Base-by-base conservation (phyloP, 2,329 filamentous ascomycete species). In the Chaetoscypha palmicola region DNA sequence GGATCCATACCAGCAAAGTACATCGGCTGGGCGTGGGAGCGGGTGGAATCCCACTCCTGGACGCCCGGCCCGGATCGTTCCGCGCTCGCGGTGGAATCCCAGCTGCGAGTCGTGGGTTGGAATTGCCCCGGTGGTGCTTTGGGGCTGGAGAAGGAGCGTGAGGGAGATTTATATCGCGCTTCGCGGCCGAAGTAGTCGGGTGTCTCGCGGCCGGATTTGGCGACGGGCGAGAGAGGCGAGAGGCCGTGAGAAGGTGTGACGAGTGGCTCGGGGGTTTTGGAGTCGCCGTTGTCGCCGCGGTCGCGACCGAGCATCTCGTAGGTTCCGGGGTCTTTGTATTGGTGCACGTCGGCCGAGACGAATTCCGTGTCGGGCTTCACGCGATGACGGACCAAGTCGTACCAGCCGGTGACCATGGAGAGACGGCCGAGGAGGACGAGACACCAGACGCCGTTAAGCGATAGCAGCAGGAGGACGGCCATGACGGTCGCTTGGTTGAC, bases 381-480 rank as follows among this genome's bases (percentile, higher is more conserved):
- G 26, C 61, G 63, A 17, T 67, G 64, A 43, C 64, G 68, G 53
- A 81, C 64, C 32, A 90, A 66, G 20, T 94, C 81, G 32, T 71
- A 54, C 92, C 92, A 98, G 50, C 85, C 92, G 2, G 72, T 76
- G 43, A 94, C 70, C 81, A 97, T 94, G n/a, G 85, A 83, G 63
- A 77, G 80, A 41, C 90, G 83, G 28, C 85, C 83, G 23, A 96
- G 77, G 46, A 97, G 77, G 43, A 95, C 65, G 45, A 94, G 74
- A 38, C 85, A 78, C 80, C 91, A 94, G 37, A 97, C 69, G 5
- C 91, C 91, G 52, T 90, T 90, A 69, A 94, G 79, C 16, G 84
- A 81, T 5, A 98, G 71, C 38, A 97, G 76, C 43, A 96, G 70
- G 37, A 98, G 69, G 10, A 96, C 83, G 1, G 90, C 86, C 30